These are phyloP conservation scores for Hypoxylon sp. DNA, from an alignment of 2,329 filamentous ascomycete species.

Conservation along the genomic window DNA sequence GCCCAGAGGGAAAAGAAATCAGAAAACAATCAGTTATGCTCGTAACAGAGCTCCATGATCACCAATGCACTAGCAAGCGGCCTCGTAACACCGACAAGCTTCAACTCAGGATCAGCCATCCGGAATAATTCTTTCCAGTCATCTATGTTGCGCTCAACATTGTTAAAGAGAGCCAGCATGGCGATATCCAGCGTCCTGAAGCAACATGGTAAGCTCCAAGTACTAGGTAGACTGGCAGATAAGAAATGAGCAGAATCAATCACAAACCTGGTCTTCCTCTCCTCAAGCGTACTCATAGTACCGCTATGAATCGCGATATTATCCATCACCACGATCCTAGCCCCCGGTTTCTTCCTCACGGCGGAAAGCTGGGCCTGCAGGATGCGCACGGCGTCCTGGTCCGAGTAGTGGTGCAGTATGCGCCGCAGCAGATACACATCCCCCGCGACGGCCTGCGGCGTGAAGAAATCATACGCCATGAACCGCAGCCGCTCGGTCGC, in stretches of 20 bases:
- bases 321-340: slow-evolving; percentile 38
- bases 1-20: not conserved
- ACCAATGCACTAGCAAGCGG: slow-evolving; percentile 33
- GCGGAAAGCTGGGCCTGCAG: slow-evolving; percentile 44
- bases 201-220: not conserved
- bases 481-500: slow-evolving; percentile 12
- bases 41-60: slow-evolving; percentile 34
- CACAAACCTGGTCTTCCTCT: slow-evolving; percentile 33
- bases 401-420: slow-evolving; percentile 57
- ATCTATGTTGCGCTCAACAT: slow-evolving; percentile 49
- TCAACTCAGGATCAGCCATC: slow-evolving; percentile 49
- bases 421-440: slow-evolving; percentile 54
- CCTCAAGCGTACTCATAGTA: slow-evolving; percentile 32
- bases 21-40: not conserved
- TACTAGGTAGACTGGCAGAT: not conserved
- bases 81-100: slow-evolving; percentile 32
- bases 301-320: slow-evolving; percentile 34
- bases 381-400: slow-evolving; percentile 46
- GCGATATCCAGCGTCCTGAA: slow-evolving; percentile 49
- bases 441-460: slow-evolving; percentile 37
- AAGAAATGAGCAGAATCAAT: not conserved
- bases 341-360: slow-evolving; percentile 49
- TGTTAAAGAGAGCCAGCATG: slow-evolving; percentile 54
- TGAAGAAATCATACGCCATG: slow-evolving; percentile 42
- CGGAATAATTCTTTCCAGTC: slow-evolving; percentile 51